These are phyloP conservation scores for Houttuynia cordata DNA, from an alignment of 164 flowering plant species.

Conservation along the genomic window DNA sequence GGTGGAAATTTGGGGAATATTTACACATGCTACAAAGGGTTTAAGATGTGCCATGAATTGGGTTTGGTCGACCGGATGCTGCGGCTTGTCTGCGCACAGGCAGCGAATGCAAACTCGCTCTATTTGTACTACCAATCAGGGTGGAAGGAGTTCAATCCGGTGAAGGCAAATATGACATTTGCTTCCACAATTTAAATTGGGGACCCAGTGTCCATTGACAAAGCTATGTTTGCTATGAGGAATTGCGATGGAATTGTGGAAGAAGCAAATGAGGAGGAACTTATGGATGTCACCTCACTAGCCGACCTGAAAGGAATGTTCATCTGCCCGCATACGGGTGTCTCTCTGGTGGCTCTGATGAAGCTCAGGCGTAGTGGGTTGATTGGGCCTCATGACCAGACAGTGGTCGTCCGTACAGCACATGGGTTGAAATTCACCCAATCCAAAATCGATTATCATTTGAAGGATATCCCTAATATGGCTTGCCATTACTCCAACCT, in stretches of 20 bases:
- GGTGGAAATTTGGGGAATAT: constrained; percentile 88
- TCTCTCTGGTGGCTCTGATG: constrained; percentile 63
- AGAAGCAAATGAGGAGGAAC: constrained; percentile 82
- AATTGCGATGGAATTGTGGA: constrained; percentile 78
- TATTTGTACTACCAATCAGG: too few relatives aligned
- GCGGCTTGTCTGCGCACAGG: too few relatives aligned
- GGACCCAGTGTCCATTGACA: constrained; percentile 82
- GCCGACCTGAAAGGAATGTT: too few relatives aligned
- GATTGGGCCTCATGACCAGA: constrained; percentile 46
- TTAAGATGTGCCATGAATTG: too few relatives aligned
- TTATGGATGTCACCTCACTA: constrained; percentile 80
- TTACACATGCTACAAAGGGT: constrained; percentile 87
- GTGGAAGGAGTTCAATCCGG: too few relatives aligned
- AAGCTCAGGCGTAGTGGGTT: constrained; percentile 71
- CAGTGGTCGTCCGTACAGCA: constrained; percentile 91
- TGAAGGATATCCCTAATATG: too few relatives aligned
- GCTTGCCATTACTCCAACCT: too few relatives aligned
- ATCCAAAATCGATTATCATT: too few relatives aligned
- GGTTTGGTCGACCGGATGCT: too few relatives aligned
- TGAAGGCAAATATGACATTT: constrained; percentile 69
- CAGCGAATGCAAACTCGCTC: too few relatives aligned
- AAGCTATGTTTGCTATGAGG: constrained; percentile 67
- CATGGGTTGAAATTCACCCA: constrained; percentile 91
- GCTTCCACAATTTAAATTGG: constrained; percentile 94
- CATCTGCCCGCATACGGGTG: constrained; percentile 91